phyloP scores from a whole-genome alignment of 2,329 filamentous ascomycete genomes.

The Aaosphaeria pasadenensis region DNA sequence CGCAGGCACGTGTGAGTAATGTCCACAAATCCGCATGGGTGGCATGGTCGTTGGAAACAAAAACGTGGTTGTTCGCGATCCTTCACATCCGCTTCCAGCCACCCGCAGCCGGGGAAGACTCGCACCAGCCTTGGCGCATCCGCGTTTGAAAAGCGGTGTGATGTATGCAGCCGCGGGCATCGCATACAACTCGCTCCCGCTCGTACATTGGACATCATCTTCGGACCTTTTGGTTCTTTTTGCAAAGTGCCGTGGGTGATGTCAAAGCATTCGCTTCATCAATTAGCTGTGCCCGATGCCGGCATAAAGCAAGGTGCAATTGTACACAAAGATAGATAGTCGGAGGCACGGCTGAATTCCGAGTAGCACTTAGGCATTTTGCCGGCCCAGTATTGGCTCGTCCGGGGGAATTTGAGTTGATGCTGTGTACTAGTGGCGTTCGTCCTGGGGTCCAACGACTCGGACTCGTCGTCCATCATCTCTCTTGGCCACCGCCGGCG shows the following conservation, averaged over 20 bases:
- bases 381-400: slow-evolving; percentile 2
- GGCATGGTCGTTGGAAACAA: background rate
- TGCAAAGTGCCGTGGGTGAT: background rate
- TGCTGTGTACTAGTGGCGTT: slow-evolving; percentile 1
- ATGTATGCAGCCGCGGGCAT: slow-evolving; percentile 5
- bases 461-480: slow-evolving; percentile 28
- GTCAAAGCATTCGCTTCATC: background rate
- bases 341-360: no score
- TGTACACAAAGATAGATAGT: background rate
- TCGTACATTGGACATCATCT: background rate
- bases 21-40: no score
- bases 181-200: background rate
- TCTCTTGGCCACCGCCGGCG: slow-evolving; percentile 6
- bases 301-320: background rate
- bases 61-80: background rate
- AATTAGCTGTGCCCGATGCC: background rate
- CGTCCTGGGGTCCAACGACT: slow-evolving; percentile 20
- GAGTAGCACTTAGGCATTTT: slow-evolving; percentile 5
- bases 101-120: slow-evolving; percentile 3
- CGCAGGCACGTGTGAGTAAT: no score
- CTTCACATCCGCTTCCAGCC: background rate
- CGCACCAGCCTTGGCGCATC: slow-evolving; percentile 3
- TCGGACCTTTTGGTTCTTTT: no score
- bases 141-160: slow-evolving; percentile 4
- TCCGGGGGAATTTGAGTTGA: slow-evolving; percentile 7